phyloP scores from a whole-genome alignment of 2,329 filamentous ascomycete species.

The Macrophomina pseudophaseolina region DNA sequence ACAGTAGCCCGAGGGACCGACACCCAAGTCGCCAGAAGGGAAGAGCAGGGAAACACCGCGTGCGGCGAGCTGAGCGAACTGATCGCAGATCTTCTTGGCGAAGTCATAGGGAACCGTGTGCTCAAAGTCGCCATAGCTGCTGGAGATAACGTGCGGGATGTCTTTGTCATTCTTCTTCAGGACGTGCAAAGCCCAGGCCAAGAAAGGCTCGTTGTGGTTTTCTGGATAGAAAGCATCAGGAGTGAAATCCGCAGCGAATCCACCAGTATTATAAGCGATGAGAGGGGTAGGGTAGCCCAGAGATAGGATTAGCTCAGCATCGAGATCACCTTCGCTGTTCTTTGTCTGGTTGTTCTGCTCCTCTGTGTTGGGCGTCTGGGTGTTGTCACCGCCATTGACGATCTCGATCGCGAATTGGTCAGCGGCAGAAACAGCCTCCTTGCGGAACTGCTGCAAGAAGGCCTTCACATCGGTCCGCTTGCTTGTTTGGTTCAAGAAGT shows the following conservation, averaged over 20 bases:
- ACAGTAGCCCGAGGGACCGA: slow-evolving; percentile 59
- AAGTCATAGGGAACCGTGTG: slow-evolving; percentile 67
- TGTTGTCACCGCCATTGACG: slow-evolving; percentile 27
- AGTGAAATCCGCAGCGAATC: slow-evolving; percentile 45
- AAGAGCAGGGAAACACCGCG: slow-evolving; percentile 70
- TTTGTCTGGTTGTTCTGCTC: slow-evolving; percentile 26
- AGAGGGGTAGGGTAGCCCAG: slow-evolving; percentile 61
- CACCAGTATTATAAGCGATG: slow-evolving; percentile 65
- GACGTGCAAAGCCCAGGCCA: slow-evolving; percentile 63
- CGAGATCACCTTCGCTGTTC: slow-evolving; percentile 37
- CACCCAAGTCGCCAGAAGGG: slow-evolving; percentile 66
- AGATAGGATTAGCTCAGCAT: slow-evolving; percentile 65
- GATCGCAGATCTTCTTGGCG: slow-evolving; percentile 64
- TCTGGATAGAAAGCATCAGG: slow-evolving; percentile 54
- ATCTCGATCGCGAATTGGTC: slow-evolving; percentile 28
- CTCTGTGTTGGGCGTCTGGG: slow-evolving; percentile 25
- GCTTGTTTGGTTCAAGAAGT: slow-evolving; percentile 55
- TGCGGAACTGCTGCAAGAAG: slow-evolving; percentile 27
- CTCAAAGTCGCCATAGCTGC: slow-evolving; percentile 71
- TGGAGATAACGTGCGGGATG: slow-evolving; percentile 67
- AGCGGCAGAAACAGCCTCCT: slow-evolving; percentile 27
- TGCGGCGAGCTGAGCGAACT: slow-evolving; percentile 69
- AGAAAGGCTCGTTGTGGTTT: slow-evolving; percentile 71
- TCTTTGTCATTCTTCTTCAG: slow-evolving; percentile 53
- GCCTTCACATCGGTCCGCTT: slow-evolving; percentile 39